phyloP scores from a whole-genome alignment of 2,329 filamentous ascomycete genomes.

The Chalara sp. region DNA sequence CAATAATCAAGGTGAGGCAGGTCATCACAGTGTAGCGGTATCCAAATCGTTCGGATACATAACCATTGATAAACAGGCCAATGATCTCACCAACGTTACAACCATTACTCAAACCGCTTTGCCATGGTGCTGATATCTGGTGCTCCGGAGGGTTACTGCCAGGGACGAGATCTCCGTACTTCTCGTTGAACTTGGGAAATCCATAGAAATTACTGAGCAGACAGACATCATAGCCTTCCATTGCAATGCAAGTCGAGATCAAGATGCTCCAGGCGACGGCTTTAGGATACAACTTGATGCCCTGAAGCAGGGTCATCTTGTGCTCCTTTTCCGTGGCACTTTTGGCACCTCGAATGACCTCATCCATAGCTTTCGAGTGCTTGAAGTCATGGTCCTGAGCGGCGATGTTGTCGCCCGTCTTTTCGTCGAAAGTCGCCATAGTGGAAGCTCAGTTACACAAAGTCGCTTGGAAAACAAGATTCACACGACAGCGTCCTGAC shows the following conservation, averaged over 20 bases:
- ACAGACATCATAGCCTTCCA: slow-evolving; percentile 80
- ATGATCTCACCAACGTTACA: slow-evolving; percentile 35
- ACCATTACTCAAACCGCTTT: slow-evolving; percentile 29
- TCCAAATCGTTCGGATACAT: slow-evolving; percentile 42
- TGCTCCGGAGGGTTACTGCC: slow-evolving; percentile 21
- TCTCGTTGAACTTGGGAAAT: slow-evolving; percentile 28
- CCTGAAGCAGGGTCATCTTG: slow-evolving; percentile 67
- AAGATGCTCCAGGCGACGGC: slow-evolving; percentile 77
- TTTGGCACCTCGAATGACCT: slow-evolving; percentile 35
- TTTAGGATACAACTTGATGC: slow-evolving; percentile 78
- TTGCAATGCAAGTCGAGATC: slow-evolving; percentile 85
- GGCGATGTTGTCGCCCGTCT: too few species aligned
- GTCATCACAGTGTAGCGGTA: slow-evolving; percentile 43
- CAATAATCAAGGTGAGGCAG: slow-evolving; percentile 37
- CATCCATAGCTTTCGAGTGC: slow-evolving; percentile 19
- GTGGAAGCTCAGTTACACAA: too few species aligned
- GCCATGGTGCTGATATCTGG: slow-evolving; percentile 28
- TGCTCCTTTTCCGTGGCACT: slow-evolving; percentile 55
- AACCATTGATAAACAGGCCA: slow-evolving; percentile 43
- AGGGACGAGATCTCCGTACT: slow-evolving; percentile 27
- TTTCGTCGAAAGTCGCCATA: too few species aligned
- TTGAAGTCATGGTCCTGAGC: slow-evolving; percentile 16
- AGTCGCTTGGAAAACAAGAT: too few species aligned
- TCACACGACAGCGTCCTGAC: too few species aligned
- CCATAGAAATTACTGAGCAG: slow-evolving; percentile 23